Evolutionary conservation across 495 filamentous ascomycete genomes (phyloP), one percentile per base, ranked within the genome.

Genomic region (Aspergillus haitiensis): DNA sequence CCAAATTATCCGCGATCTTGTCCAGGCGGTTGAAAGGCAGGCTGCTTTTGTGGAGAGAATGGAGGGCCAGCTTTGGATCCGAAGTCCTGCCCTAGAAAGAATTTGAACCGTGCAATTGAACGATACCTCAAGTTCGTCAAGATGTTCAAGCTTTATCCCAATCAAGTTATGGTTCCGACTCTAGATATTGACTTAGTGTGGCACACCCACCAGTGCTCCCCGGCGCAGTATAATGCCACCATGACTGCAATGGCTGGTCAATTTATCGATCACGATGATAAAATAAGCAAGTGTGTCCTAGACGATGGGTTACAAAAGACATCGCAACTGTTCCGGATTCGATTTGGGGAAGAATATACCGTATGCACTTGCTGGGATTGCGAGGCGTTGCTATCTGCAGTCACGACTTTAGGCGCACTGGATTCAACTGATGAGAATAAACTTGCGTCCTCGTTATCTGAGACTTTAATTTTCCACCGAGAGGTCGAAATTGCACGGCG

Each of bases 161-260:
- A 21, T 4, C 55, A 39, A 21, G 64, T 58, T 12, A 31, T 70
- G 18, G 68, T 70, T 33, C 68, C 68, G n/a, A 68, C 68, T 0
- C 47, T 70, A 6, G 68, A 70, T 51, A 60, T 70, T 35, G 66
- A 70, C 53, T 42, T 70, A 7, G 58, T 61, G 11, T 68, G 68
- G 68, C 68, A 70, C 65, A 86, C 83, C 0, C 84, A 86, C 64
- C 78, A 87, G 72, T 64, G 64, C 34, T 52, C 46, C 32, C 44
- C 64, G 16, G 49, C n/a, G 15, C 16, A 12, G 15, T 70, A 70
- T 52, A 18, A 61, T 21, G 48, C 35, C 5, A 6, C 50, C 1
- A 61, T 60, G 56, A 15, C 58, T 7, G 52, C 55, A 16, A 9
- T 12, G 2, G 55, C 60, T 1, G 65, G 63, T 7, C 48, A 60